Evolutionary conservation across 2,329 filamentous ascomycete species (phyloP), one percentile per base, ranked within the genome.

Genomic region (Mycosphaerella sp.): DNA sequence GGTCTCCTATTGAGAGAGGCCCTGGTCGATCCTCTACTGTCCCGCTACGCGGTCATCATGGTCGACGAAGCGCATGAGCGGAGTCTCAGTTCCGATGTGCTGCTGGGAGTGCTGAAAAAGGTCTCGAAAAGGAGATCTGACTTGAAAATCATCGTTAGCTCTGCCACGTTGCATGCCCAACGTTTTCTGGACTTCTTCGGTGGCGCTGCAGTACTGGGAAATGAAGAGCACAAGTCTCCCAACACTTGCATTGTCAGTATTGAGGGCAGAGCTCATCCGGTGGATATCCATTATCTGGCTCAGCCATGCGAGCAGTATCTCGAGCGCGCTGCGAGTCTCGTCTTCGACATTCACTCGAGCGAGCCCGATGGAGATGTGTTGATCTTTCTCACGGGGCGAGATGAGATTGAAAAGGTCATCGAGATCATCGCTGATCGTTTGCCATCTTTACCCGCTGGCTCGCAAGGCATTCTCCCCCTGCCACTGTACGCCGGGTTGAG

Each of bases 51-150:
- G 0, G 86, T 95, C 43, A 89, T 98, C 64, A 96, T 98, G 89
- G 87, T 98, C 6, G 93, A 98, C 67, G 92, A 97, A 72, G 93
- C 92, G 6, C 93, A 98, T 68, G 92, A 97, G 72, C 80, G 93
- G 51, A 95, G 90, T 46, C 80, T 97, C 55, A 95, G 89, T 69
- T 95, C 91, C 0, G 93, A 98, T 67, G 82, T 98, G 10, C 77
- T 97, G 6, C 79, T 98, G 3, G 92, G 93, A 0, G 75, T 97
- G 11, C 72, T 98, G 39, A 96, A 95, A 70, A 97, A 97, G 70
- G 92, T 98, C 48, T 75, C 83, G 51, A 89, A 82, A 69, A 86
- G 83, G 65, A 79, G 93, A 42, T 80, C 86, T 6, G 91, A 96
- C 55, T 72, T 97, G 49, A 83, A 90, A 17, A 86, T 97, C 58